Evolutionary conservation across 331 rosid species (phyloP).

Genomic region (Malus hybrid): DNA sequence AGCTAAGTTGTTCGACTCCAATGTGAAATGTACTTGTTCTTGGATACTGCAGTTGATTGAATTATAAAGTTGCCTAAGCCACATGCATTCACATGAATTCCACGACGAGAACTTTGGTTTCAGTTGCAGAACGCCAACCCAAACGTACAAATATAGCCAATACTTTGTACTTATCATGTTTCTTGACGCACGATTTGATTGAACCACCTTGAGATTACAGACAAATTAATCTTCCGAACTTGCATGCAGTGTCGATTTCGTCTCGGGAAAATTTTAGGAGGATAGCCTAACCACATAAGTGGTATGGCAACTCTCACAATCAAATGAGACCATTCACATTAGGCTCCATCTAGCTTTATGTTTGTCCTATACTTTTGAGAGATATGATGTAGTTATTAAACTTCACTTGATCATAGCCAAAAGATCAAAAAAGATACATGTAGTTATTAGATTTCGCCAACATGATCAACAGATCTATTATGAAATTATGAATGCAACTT

Average conservation of each 20-base stretch:
- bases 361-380: neutral
- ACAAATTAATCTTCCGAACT: neutral
- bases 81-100: neutral
- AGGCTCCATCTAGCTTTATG: too few species aligned
- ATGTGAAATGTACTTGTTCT: neutral
- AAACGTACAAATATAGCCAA: neutral
- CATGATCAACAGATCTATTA: neutral
- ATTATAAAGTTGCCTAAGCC: neutral
- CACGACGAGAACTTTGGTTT: neutral
- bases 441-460: neutral
- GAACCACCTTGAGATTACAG: neutral
- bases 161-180: neutral
- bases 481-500: neutral
- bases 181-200: neutral
- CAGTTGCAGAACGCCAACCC: neutral
- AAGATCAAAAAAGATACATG: rapidly evolving
- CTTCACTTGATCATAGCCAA: too few species aligned
- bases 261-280: neutral
- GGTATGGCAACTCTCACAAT: neutral
- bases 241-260: neutral
- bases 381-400: neutral
- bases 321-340: neutral
- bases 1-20: neutral
- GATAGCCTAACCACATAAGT: neutral
- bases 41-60: neutral